Base-by-base conservation (phyloP, 2,329 filamentous ascomycete genomes). In the Claviceps sp. region DNA sequence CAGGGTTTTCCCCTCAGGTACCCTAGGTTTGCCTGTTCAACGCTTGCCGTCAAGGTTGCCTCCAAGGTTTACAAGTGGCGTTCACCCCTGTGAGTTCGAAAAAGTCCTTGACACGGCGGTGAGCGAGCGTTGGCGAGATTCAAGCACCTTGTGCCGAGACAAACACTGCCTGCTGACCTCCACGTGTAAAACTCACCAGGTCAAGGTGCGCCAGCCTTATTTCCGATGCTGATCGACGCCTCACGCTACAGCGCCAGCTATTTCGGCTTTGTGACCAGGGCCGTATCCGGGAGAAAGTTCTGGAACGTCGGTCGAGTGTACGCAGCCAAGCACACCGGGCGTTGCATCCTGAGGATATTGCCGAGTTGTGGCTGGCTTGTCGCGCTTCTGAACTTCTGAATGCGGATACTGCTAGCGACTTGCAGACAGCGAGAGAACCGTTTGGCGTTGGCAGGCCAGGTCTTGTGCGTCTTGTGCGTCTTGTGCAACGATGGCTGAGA, bases 321-420 rank as follows among this genome's bases (percentile, higher is more conserved):
- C 22, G 14, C 41, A 26, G 49, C 30, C 45, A 11, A 26, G 44
- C 5, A 34, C 42, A 46, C 37, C 30, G 41, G 48, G 30, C 13
- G 38, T 24, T 50, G 42, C 49, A 44, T 30, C 14, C 34, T 45
- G 20, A 47, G 40, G 13, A 13, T 40, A 41, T 26, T 22, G 22
- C 24, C 47, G 38, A 24, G 48, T 14, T 34, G 48, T 53, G 43
- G 52, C 52, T 43, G 30, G 22, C 48, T 46, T 48, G 52, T 44
- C 49, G 37, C 38, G 45, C 38, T 38, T 48, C 52, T 51, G 44
- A 49, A 54, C 38, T 38, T 48, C 52, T 51, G 44, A 47, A 54
- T 51, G 18, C 14, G 49, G 52, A 40, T 48, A 51, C 52, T 47
- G 38, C 45, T 54, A 51, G 52, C 52, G 52, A 54, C 46, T 22